Evolutionary conservation across 2,329 filamentous ascomycete species (phyloP).

Genomic region (Bisporella sp.): DNA sequence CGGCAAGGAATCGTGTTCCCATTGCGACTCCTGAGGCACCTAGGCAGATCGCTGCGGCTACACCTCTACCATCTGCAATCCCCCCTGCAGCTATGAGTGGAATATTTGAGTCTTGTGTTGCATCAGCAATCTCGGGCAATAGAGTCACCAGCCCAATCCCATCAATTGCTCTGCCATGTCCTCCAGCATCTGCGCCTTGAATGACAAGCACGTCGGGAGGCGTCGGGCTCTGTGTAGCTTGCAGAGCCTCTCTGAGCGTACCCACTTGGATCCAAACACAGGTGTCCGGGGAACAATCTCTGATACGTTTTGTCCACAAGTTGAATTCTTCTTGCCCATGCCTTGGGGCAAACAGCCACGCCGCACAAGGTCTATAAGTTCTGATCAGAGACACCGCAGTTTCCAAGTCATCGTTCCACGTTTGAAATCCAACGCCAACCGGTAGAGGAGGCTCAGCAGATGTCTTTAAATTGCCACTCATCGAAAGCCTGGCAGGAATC

Average conservation of each 20-base stretch:
- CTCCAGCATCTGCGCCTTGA: slow-evolving; percentile 26
- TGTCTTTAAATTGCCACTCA: background rate
- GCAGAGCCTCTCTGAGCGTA: slow-evolving; percentile 14
- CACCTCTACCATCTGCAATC: slow-evolving; percentile 25
- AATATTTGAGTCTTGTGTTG: slow-evolving; percentile 8
- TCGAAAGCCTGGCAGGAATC: slow-evolving; percentile 2
- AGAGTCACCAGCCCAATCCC: slow-evolving; percentile 22
- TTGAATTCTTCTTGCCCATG: slow-evolving; percentile 13
- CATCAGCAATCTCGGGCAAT: slow-evolving; percentile 22
- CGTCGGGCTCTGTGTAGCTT: slow-evolving; percentile 4
- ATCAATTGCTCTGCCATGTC: slow-evolving; percentile 18
- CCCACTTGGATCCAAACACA: slow-evolving; percentile 23
- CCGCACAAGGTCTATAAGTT: slow-evolving; percentile 28
- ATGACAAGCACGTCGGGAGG: slow-evolving; percentile 23
- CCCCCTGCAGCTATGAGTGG: slow-evolving; percentile 25
- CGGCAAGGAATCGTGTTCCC: slow-evolving; percentile 41
- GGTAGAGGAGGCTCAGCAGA: slow-evolving; percentile 25
- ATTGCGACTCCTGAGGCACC: slow-evolving; percentile 35
- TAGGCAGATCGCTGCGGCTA: slow-evolving; percentile 23
- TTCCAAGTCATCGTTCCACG: slow-evolving; percentile 34
- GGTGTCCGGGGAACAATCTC: slow-evolving; percentile 1
- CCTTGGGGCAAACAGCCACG: slow-evolving; percentile 37
- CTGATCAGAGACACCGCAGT: slow-evolving; percentile 23
- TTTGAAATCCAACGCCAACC: slow-evolving; percentile 37
- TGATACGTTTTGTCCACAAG: slow-evolving; percentile 13